phyloP scores from a whole-genome alignment of 129 eudicot genomes.

The Apium graveolens region DNA sequence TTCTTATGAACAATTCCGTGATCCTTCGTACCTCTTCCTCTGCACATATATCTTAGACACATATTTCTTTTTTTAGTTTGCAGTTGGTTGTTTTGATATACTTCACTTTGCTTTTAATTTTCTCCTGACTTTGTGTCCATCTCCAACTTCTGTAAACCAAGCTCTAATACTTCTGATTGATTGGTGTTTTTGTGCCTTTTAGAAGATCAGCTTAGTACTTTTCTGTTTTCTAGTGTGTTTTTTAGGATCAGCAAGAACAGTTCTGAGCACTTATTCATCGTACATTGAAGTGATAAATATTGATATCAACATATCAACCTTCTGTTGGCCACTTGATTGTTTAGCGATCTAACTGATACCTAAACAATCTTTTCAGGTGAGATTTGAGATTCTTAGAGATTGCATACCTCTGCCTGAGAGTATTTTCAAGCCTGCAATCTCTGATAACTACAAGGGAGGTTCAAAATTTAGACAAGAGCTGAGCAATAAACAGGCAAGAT shows the following conservation, averaged over 20 bases:
- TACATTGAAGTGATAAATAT: not conserved
- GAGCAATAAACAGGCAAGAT: constrained; percentile 17
- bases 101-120: not conserved
- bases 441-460: constrained; percentile 18
- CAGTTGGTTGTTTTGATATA: not conserved
- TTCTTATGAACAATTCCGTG: not conserved
- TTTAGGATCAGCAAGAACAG: not conserved
- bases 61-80: not conserved
- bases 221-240: not conserved
- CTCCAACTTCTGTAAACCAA: not conserved
- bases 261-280: not conserved
- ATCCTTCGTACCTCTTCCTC: not conserved
- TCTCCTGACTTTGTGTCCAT: not conserved
- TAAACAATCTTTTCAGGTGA: constrained; percentile 9
- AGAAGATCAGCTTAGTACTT: not conserved
- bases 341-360: not conserved
- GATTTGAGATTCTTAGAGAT: constrained; percentile 21
- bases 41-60: not conserved
- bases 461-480: constrained; percentile 22
- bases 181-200: not conserved
- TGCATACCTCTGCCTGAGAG: constrained; percentile 29
- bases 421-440: constrained; percentile 17
- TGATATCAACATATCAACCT: not conserved
- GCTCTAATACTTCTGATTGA: not conserved
- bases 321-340: not conserved